Conservation (phyloP, 176 grass and related monocot species). For the sorghum (Sorghum bicolor) region DNA sequence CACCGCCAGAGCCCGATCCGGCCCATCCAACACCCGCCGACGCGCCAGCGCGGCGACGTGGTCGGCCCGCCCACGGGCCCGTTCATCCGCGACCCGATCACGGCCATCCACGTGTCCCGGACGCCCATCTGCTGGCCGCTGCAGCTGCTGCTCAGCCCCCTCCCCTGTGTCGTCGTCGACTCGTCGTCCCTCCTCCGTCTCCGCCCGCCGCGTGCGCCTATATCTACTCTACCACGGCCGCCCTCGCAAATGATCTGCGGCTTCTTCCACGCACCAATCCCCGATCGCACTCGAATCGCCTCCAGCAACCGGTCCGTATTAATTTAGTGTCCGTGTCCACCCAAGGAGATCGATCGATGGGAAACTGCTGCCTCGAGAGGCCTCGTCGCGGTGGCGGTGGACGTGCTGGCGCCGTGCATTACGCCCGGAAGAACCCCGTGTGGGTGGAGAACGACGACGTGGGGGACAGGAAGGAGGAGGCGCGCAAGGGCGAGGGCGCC, state of each 20-base stretch:
- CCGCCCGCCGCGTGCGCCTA: not conserved
- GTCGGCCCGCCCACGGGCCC: slow-evolving; percentile 16
- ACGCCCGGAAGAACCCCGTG: slow-evolving; percentile 1
- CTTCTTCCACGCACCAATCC: not conserved
- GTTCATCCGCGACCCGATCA: not conserved
- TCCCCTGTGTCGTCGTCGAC: not conserved
- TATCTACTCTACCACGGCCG: not conserved
- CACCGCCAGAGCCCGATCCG: not conserved
- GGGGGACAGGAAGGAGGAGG: not conserved
- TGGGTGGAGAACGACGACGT: not conserved
- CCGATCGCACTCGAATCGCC: not conserved
- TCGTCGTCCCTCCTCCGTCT: no score
- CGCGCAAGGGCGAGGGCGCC: not conserved
- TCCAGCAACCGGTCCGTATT: not conserved
- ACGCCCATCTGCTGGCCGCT: not conserved
- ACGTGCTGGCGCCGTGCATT: not conserved
- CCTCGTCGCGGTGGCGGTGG: not conserved
- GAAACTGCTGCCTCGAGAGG: slow-evolving; percentile 32
- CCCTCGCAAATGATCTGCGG: slow-evolving; percentile 18
- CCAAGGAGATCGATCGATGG: slow-evolving; percentile 1
- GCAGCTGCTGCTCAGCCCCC: no score
- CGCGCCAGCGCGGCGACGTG: slow-evolving; percentile 15
- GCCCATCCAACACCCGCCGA: not conserved
- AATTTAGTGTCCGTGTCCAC: not conserved
- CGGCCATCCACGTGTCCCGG: slow-evolving; percentile 32